A percentile compares a stretch with the other conserved stretches of the same genome.
Evolutionary conservation across 2,329 filamentous ascomycete species (phyloP).

Genomic region (Xylaria polymorpha): DNA sequence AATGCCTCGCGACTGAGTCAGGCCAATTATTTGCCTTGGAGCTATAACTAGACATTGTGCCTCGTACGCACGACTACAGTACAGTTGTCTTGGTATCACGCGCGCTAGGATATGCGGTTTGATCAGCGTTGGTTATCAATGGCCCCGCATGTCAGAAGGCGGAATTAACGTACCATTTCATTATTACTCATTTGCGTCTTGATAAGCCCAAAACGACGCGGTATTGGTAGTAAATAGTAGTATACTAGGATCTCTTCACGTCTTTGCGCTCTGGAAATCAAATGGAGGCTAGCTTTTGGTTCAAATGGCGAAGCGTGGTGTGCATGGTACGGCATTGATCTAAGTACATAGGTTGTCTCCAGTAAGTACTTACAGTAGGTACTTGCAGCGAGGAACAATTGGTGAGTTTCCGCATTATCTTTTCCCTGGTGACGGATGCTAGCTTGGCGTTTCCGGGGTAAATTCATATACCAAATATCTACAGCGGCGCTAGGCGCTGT

Average conservation of each 20-base stretch:
- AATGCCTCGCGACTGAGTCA: conserved; percentile 45
- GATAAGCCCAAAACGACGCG: neutral
- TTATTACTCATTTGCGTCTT: neutral
- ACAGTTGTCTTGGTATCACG: conserved; percentile 10
- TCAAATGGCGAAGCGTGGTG: conserved; percentile 2
- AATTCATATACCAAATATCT: neutral
- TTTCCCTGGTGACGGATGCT: conserved; percentile 3
- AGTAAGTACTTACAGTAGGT: no score
- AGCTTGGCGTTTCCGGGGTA: conserved; percentile 19
- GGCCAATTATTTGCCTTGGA: conserved; percentile 17
- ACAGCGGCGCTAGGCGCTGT: no score
- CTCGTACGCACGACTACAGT: neutral
- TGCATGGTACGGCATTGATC: neutral
- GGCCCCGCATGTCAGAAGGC: neutral
- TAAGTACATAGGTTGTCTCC: neutral
- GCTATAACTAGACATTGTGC: conserved; percentile 9
- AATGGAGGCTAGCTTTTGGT: neutral
- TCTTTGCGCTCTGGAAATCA: conserved; percentile 11
- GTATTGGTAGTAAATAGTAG: neutral
- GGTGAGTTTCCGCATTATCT: neutral
- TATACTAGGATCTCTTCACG: neutral
- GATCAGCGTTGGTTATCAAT: conserved; percentile 11
- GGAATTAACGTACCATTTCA: conserved; percentile 1
- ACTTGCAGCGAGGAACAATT: neutral
- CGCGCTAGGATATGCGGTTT: conserved; percentile 8